Percentiles rank a stretch among this genome's conserved stretches.
phyloP scores from a whole-genome alignment of 768 basidiomycete genomes.

The Mycena rebaudengoi region DNA sequence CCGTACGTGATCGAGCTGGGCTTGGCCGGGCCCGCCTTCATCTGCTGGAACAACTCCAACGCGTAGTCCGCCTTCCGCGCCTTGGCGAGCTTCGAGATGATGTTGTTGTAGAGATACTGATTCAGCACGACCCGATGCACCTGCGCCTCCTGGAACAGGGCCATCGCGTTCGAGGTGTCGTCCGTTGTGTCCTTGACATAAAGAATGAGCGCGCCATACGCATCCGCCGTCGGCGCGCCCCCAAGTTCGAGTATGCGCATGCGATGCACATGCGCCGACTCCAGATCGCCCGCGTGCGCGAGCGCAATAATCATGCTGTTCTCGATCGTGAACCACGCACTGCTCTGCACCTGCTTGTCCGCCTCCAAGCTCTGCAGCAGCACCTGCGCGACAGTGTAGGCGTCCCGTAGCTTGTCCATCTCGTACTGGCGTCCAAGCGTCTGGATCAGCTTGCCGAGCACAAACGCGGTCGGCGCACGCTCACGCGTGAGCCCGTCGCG shows the following conservation, averaged over 20 bases:
- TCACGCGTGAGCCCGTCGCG: constrained; percentile 51
- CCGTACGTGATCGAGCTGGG: constrained; percentile 90
- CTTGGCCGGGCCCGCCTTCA: constrained; percentile 75
- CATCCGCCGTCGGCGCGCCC: constrained; percentile 83
- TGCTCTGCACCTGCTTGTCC: constrained; percentile 55
- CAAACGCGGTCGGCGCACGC: constrained; percentile 58
- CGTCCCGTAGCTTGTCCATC: constrained; percentile 64
- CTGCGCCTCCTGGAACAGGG: constrained; percentile 83
- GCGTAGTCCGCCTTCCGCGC: constrained; percentile 94
- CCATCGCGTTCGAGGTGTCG: constrained; percentile 87
- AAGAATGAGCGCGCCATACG: constrained; percentile 91
- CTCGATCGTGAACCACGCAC: constrained; percentile 83
- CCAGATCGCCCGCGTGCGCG: constrained; percentile 82
- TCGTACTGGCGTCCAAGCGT: constrained; percentile 70
- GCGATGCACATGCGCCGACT: constrained; percentile 84
- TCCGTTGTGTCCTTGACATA: constrained; percentile 94
- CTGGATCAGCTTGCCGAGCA: constrained; percentile 71
- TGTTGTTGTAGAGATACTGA: constrained; percentile 94
- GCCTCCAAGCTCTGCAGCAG: constrained; percentile 57
- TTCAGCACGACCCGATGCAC: constrained; percentile 76
- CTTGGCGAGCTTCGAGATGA: constrained; percentile 94
- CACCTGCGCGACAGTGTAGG: constrained; percentile 76
- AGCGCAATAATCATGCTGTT: constrained; percentile 89
- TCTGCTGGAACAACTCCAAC: constrained; percentile 85
- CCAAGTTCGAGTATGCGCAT: constrained; percentile 79